Base-by-base conservation (phyloP, 2,329 filamentous ascomycete genomes). In the Zalaria sp. region DNA sequence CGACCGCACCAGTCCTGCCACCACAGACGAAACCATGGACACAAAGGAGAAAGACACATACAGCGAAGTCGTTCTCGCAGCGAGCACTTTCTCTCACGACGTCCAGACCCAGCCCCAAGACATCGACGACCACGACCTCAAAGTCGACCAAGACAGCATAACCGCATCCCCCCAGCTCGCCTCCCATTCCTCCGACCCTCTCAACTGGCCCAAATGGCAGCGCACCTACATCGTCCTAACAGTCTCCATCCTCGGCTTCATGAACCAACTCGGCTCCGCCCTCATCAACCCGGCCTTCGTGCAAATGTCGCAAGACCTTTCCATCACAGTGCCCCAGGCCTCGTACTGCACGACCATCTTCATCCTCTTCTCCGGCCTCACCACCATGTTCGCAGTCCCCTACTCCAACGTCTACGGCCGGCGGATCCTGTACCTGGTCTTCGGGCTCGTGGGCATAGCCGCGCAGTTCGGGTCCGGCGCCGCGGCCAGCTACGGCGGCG, bases 371-470 rank as follows among this genome's bases (percentile, higher is more conserved):
- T 18, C 18, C 18, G 18, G 39, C 11, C 35, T 48, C 5, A 9
- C 42, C 3, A 28, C 44, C 9, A 39, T 47, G 40, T 41, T 48
- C 37, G 29, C 42, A 3, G 42, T 45, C 9, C 46, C 46, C 11
- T 39, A 42, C 32, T 39, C 46, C 5, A 47, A 48, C 32, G 38
- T 47, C 5, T 48, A 48, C 35, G 46, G 46, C 4, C 11, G 46
- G n/a, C 27, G 43, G 25, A 37, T 39, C 11, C 28, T 46, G 28
- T 49, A 47, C 35, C 34, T 47, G 18, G 36, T 45, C 38, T 40
- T 38, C 32, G 42, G 27, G 9, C 28, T 45, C 25, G 27, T 47
- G 4, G 38, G 26, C 9, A 43, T 35, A 4, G 43, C 35, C 5
- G 31, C 41, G 4, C 27, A 35, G 9, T 40, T 46, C 34, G 43